Evolutionary conservation across 129 eudicot species (phyloP).

Genomic region (Pseudognaphalium luteoalbum): DNA sequence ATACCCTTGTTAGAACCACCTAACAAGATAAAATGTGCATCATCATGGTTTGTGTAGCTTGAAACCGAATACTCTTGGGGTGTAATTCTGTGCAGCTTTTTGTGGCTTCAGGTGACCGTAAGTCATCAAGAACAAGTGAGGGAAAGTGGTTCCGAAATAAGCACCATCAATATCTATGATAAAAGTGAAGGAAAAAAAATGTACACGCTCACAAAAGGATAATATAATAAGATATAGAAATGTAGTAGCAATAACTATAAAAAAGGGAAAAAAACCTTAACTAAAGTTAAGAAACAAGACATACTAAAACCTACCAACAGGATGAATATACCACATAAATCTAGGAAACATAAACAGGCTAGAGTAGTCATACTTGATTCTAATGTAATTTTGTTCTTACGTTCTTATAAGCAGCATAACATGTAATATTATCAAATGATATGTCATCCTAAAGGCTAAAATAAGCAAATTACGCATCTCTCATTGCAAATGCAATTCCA

Average conservation of each 20-base stretch:
- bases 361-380: neutral
- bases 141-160: conserved; percentile 93
- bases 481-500: too few species aligned
- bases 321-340: neutral
- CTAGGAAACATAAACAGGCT: neutral
- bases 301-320: neutral
- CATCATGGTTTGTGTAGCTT: conserved; percentile 82
- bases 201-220: neutral
- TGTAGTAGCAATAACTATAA: neutral
- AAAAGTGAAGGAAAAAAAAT: conserved; percentile 44
- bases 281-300: neutral
- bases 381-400: neutral
- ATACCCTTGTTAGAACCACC: conserved; percentile 32
- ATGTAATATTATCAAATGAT: neutral
- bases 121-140: conserved; percentile 90
- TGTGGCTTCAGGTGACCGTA: conserved; percentile 93
- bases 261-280: neutral
- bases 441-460: too few species aligned
- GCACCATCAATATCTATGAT: conserved; percentile 82
- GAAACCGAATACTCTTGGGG: conserved; percentile 91
- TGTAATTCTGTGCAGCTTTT: conserved; percentile 69
- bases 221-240: neutral
- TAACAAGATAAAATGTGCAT: conserved; percentile 29
- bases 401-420: neutral
- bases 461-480: too few species aligned